Percentiles rank a stretch among this genome's conserved stretches.
These are phyloP conservation scores for Bipolaris bicolor DNA, from an alignment of 2,329 filamentous ascomycete species.

Conservation along the genomic window DNA sequence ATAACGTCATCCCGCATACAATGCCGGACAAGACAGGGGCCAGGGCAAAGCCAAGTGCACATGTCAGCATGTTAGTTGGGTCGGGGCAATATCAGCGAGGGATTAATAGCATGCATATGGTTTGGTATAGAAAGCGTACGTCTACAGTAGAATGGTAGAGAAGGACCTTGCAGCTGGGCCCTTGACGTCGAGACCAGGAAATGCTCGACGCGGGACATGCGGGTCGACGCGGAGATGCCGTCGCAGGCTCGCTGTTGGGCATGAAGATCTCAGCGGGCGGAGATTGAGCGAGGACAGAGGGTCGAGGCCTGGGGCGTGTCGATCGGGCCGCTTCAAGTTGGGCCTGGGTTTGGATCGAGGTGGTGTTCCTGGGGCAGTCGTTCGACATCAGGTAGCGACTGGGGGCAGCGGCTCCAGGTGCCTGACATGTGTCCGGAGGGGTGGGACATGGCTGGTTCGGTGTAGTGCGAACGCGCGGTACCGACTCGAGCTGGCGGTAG, in stretches of 20 bases:
- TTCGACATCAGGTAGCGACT: constrained; percentile 20
- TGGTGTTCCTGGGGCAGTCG: constrained; percentile 17
- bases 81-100: neutral
- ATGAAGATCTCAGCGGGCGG: constrained; percentile 12
- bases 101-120: neutral
- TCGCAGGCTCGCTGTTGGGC: constrained; percentile 17
- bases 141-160: neutral
- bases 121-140: neutral
- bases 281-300: constrained; percentile 18
- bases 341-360: constrained; percentile 4
- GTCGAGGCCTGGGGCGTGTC: constrained; percentile 16
- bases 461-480: neutral
- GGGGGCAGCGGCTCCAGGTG: constrained; percentile 13
- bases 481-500: neutral
- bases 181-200: neutral
- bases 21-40: constrained; percentile 5
- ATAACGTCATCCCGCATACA: constrained; percentile 18
- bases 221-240: constrained; percentile 28
- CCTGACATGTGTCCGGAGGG: constrained; percentile 1
- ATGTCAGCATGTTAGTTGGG: constrained; percentile 6
- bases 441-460: constrained; percentile 4
- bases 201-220: constrained; percentile 9
- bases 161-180: neutral
- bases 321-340: constrained; percentile 19
- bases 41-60: neutral